Conservation (phyloP, 371 early-diverging fungal species). For the Rhizomucor miehei region DNA sequence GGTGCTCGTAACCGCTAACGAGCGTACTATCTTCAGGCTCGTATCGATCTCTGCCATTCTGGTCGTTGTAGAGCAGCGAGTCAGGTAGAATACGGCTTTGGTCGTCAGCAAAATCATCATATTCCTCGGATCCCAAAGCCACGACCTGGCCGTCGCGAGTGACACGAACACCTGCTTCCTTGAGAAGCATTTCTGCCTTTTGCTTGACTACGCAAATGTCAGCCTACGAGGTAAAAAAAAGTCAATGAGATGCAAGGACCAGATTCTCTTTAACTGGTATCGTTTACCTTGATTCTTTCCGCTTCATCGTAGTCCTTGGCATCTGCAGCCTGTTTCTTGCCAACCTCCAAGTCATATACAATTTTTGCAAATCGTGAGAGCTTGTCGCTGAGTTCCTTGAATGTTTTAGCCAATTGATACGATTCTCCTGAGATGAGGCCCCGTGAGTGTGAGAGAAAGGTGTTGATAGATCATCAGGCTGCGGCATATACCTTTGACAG, state of each 20-base stretch:
- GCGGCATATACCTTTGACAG: slow-evolving; percentile 30
- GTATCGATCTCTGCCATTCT: neutral
- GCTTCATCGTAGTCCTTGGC: slow-evolving; percentile 74
- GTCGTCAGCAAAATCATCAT: neutral
- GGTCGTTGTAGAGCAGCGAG: neutral
- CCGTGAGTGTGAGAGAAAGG: neutral
- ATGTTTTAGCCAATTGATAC: slow-evolving; percentile 49
- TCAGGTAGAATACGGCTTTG: neutral
- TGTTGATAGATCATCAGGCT: neutral
- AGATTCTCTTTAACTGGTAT: neutral
- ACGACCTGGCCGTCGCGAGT: slow-evolving; percentile 18
- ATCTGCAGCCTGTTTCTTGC: slow-evolving; percentile 61
- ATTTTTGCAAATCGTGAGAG: slow-evolving; percentile 47
- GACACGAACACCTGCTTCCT: slow-evolving; percentile 15
- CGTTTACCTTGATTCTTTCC: slow-evolving; percentile 56
- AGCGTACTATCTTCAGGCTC: slow-evolving; percentile 13
- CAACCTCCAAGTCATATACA: slow-evolving; percentile 51
- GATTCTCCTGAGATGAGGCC: slow-evolving; percentile 6
- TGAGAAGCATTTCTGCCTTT: slow-evolving; percentile 15
- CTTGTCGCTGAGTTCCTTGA: slow-evolving; percentile 36
- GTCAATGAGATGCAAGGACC: too few relatives aligned
- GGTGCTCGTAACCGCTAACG: slow-evolving; percentile 8
- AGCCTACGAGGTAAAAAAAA: slow-evolving; percentile 4
- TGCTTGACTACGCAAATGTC: slow-evolving; percentile 21
- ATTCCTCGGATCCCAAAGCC: slow-evolving; percentile 3